Percentiles rank a stretch among this genome's conserved stretches.
These are phyloP conservation scores for Clitopilus hobsonii DNA, from an alignment of 768 basidiomycete species.

Conservation along the genomic window DNA sequence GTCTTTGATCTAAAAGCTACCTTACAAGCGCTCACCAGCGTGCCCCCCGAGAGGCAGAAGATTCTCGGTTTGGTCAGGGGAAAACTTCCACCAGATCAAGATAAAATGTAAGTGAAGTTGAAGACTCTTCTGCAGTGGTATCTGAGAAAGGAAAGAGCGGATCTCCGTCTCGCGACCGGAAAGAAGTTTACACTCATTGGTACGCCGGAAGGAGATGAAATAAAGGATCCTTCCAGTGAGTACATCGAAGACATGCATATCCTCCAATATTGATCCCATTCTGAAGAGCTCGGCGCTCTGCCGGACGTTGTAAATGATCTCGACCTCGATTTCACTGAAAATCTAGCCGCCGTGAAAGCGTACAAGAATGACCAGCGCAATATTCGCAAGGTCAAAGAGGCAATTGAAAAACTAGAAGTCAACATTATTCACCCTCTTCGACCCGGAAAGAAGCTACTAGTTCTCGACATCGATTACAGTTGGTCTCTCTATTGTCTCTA, in stretches of 20 bases:
- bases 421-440: slow-evolving; percentile 76
- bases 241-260: slow-evolving; percentile 1
- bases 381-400: slow-evolving; percentile 74
- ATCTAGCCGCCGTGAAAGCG: slow-evolving; percentile 48
- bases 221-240: slow-evolving; percentile 72
- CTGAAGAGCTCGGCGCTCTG: slow-evolving; percentile 53
- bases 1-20: slow-evolving; percentile 75
- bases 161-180: slow-evolving; percentile 51
- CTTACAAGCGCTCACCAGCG: slow-evolving; percentile 65
- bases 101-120: slow-evolving; percentile 44
- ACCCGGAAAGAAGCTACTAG: slow-evolving; percentile 73
- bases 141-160: slow-evolving; percentile 34
- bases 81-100: slow-evolving; percentile 74
- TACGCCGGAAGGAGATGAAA: slow-evolving; percentile 80
- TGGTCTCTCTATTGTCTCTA: slow-evolving; percentile 13
- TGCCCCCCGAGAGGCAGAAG: slow-evolving; percentile 84
- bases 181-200: slow-evolving; percentile 86
- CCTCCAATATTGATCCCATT: slow-evolving; percentile 2
- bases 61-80: slow-evolving; percentile 82
- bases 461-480: slow-evolving; percentile 91
- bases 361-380: slow-evolving; percentile 79
- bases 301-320: slow-evolving; percentile 78
- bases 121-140: neutral
- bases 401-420: slow-evolving; percentile 55
- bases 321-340: slow-evolving; percentile 72